Evolutionary conservation across 2,329 filamentous ascomycete genomes (phyloP), one percentile per base, ranked within the genome.

Genomic region (Xylaria sp.): DNA sequence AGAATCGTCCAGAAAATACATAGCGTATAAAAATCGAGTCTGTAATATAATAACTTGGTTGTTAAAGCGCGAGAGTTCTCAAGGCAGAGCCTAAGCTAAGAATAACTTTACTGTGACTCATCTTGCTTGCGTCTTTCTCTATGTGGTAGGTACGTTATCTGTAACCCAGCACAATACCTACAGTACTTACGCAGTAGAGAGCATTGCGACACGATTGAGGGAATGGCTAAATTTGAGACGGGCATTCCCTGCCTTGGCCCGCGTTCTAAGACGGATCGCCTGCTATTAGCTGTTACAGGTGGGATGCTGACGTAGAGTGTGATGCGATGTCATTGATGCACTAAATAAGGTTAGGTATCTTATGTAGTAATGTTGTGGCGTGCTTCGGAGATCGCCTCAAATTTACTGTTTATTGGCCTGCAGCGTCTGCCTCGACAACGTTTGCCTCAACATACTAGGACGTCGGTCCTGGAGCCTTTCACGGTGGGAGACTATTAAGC

Each of bases 281-380:
- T 25, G 25, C 63, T 44, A 29, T 22, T 42, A 49, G 45, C 20
- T 58, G 33, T 54, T 47, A 51, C 55, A 29, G 51, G 36, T 45
- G 17, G 31, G 39, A 47, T 50, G 33, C 59, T 67, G 65, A 67
- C 65, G 65, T 63, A 63, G 65, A 53, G 29, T 29, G 44, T 49
- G 27, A 45, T 55, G 44, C 47, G 38, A 59, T 66, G 59, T 63
- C 59, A 59, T 66, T 58, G 39, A 58, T 58, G 51, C 59, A 53
- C 38, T 47, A 58, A n/a, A n/a, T n/a, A n/a, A 5, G 49, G 53
- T 25, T 39, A 54, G 51, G 22, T n/a, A 27, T 17, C 33, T 39
- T 38, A 27, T 15, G 25, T 13, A 9, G 44, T 54, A 51, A 61
- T 54, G 62, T 27, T 29, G 63, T 65, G 63, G 63, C 42, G 27